phyloP scores from a whole-genome alignment of 257 asterid species.

The Plectranthus barbatus region DNA sequence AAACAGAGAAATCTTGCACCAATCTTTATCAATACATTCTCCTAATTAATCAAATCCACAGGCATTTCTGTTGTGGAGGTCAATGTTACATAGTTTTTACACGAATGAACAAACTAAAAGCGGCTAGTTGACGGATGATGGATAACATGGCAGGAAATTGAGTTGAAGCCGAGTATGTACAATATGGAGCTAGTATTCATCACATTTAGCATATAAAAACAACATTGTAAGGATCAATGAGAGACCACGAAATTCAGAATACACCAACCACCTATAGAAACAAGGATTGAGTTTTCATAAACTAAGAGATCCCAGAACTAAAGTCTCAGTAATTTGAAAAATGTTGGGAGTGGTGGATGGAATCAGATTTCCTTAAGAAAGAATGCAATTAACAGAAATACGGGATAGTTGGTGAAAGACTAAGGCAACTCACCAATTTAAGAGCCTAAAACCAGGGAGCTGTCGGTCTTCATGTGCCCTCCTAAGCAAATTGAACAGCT shows the following conservation, averaged over 20 bases:
- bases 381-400: neutral
- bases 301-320: neutral
- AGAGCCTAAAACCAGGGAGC: conserved; percentile 94
- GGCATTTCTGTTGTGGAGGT: neutral
- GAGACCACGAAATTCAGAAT: neutral
- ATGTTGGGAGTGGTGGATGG: neutral
- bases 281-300: neutral
- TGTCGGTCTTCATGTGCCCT: conserved; percentile 77
- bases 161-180: neutral
- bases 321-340: neutral
- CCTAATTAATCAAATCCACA: neutral
- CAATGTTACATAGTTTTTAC: neutral
- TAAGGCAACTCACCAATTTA: conserved; percentile 63
- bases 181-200: neutral
- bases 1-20: neutral
- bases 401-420: neutral
- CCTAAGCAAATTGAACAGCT: conserved; percentile 79
- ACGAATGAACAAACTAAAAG: neutral
- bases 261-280: neutral
- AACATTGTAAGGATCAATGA: neutral
- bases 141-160: neutral
- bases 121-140: neutral
- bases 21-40: neutral
- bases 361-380: neutral
- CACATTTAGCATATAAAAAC: neutral